Base-by-base conservation (phyloP, 345 rosid genomes). In the Arabidopsis suecica region DNA sequence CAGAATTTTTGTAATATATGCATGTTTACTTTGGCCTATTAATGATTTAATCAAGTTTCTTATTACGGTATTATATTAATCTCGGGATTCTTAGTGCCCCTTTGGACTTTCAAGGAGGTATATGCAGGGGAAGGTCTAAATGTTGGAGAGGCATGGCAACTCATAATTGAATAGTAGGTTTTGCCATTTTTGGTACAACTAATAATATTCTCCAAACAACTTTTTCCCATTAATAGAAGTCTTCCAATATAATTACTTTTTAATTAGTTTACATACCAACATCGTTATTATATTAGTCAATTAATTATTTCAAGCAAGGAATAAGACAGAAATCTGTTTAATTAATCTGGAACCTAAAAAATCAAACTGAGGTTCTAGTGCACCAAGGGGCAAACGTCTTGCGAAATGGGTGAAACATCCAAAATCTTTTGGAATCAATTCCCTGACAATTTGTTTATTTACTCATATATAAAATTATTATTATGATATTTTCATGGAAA, bases 361-460 rank as follows among this genome's bases (percentile, higher is more conserved):
- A 71, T 28, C 45, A 64, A 56, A 65, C 4, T 65, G 45, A 41
- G 38, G 55, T 71, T 71, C 71, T 49, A 65, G 68, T 65, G 68
- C 73, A 57, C 81, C 81, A 78, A 78, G 68, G 57, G 81, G 71
- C 81, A 65, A 64, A 32, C 68, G 81, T 40, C 73, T 18, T 65
- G 71, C 53, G 61, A 63, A 77, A 38, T 78, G 48, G 56, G 65
- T 57, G 68, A 49, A 78, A 58, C 77, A 49, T 68, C 72, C 77
- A 71, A 77, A 49, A 60, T 56, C 56, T 20, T 54, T 49, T 78
- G 68, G 80, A 77, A 71, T 71, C 76, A 58, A 77, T 77, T 71
- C 80, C 72, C 76, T 64, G 71, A 63, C 55, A 62, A 37, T 47
- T 16, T 45, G 6, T 71, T 57, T 64, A 36, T 69, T 61, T 61